These are phyloP conservation scores for Pyrus pyrifolia DNA, from an alignment of 306 rosid genomes.

Conservation along the genomic window DNA sequence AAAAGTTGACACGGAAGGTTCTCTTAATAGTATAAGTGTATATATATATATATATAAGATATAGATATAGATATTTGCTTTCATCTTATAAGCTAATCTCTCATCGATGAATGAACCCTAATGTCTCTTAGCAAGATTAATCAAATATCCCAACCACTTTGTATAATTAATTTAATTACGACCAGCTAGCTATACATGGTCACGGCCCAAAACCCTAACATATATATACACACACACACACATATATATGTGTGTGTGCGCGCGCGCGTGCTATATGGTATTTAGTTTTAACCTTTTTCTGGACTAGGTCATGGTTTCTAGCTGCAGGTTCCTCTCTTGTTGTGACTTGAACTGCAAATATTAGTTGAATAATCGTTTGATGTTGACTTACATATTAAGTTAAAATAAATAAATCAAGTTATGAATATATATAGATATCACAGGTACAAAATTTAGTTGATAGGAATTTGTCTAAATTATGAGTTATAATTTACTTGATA, in stretches of 20 bases:
- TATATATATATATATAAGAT: accelerated
- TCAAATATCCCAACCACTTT: not conserved
- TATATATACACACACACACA: too few species aligned
- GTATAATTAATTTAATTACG: not conserved
- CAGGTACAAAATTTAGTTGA: not conserved
- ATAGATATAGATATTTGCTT: not conserved
- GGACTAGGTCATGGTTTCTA: not conserved
- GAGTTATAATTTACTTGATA: slow-evolving; percentile 1
- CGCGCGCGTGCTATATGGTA: not conserved
- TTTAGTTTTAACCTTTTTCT: not conserved
- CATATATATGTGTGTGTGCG: not conserved
- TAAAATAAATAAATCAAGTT: not conserved
- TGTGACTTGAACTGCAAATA: not conserved
- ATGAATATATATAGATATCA: not conserved
- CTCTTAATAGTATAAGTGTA: too few species aligned
- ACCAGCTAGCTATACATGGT: not conserved
- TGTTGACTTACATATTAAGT: not conserved
- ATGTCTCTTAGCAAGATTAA: not conserved
- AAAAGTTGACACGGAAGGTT: too few species aligned
- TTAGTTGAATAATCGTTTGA: not conserved
- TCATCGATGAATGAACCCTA: not conserved
- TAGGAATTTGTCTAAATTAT: not conserved
- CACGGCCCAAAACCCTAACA: too few species aligned
- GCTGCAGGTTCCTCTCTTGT: not conserved
- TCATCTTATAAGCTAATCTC: not conserved